Percentiles rank a stretch among this genome's conserved stretches.
phyloP scores from a whole-genome alignment of 2,329 filamentous ascomycete genomes.

The Incumbomyces lentus region DNA sequence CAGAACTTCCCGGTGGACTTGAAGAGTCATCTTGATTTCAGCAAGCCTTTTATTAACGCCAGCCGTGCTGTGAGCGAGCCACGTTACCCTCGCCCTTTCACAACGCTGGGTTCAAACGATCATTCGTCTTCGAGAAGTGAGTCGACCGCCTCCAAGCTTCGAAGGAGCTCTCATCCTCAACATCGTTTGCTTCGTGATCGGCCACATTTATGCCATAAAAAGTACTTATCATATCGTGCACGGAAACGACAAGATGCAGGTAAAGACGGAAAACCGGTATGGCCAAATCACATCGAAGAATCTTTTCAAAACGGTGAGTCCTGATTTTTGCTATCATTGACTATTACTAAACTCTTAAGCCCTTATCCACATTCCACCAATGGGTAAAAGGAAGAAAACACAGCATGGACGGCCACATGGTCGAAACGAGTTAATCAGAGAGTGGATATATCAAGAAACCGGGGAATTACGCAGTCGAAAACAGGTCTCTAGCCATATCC shows the following conservation, averaged over 20 bases:
- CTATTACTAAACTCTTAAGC: slow-evolving; percentile 26
- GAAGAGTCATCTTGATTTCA: slow-evolving; percentile 1
- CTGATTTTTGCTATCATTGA: not conserved
- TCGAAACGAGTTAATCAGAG: slow-evolving; percentile 52
- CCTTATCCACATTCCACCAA: slow-evolving; percentile 45
- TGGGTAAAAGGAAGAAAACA: slow-evolving; percentile 47
- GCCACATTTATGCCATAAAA: slow-evolving; percentile 20
- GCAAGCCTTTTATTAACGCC: not conserved
- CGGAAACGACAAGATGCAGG: slow-evolving; percentile 34
- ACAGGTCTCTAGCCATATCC: slow-evolving; percentile 55
- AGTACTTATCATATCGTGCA: slow-evolving; percentile 35
- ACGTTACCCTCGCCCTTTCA: slow-evolving; percentile 12
- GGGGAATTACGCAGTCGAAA: slow-evolving; percentile 45
- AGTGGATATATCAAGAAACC: slow-evolving; percentile 46
- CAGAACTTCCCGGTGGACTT: slow-evolving; percentile 18
- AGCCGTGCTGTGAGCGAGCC: slow-evolving; percentile 2
- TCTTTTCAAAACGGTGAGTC: slow-evolving; percentile 38
- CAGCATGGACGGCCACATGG: slow-evolving; percentile 45
- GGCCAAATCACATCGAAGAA: slow-evolving; percentile 38
- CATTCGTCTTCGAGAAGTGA: slow-evolving; percentile 6
- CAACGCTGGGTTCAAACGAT: slow-evolving; percentile 19
- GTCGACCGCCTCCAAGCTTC: not conserved
- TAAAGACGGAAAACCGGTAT: slow-evolving; percentile 34
- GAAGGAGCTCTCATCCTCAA: not conserved
- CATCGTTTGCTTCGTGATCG: slow-evolving; percentile 7